Conservation (phyloP, 768 basidiomycete genomes). For the Pisolithus sp. region DNA sequence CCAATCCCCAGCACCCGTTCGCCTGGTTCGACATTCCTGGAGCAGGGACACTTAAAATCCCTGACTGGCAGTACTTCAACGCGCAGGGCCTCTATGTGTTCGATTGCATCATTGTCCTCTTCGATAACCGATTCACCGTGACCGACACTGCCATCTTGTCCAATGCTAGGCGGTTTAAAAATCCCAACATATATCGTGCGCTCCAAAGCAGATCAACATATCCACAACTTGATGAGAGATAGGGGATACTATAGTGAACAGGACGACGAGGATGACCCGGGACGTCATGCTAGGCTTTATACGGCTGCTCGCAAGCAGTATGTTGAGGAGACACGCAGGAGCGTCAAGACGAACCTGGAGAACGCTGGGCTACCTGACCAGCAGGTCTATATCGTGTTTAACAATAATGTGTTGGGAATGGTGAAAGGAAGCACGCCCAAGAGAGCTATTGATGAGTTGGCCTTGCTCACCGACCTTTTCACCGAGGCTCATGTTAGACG, state of each 20-base stretch:
- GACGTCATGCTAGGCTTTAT: slow-evolving; percentile 3
- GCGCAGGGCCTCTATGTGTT: too few relatives aligned
- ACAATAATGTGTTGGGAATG: slow-evolving; percentile 9
- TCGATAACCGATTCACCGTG: slow-evolving; percentile 28
- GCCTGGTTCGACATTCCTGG: too few relatives aligned
- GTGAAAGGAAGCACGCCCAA: slow-evolving; percentile 7
- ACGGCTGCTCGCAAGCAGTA: slow-evolving; percentile 12
- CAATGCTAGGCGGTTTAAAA: slow-evolving; percentile 20
- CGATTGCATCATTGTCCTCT: too few relatives aligned
- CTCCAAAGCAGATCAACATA: slow-evolving; percentile 31
- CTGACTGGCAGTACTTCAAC: too few relatives aligned
- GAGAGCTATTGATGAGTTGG: slow-evolving; percentile 12
- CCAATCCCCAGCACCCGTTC: too few relatives aligned
- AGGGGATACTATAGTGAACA: slow-evolving; percentile 14
- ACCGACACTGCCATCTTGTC: slow-evolving; percentile 31
- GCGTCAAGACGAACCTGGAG: slow-evolving; percentile 11
- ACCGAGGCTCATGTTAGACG: slow-evolving; percentile 4
- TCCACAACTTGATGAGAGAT: slow-evolving; percentile 17
- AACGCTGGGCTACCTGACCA: slow-evolving; percentile 15
- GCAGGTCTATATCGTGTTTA: slow-evolving; percentile 23
- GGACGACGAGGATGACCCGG: slow-evolving; percentile 9
- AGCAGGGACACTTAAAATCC: too few relatives aligned
- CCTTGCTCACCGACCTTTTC: slow-evolving; percentile 7
- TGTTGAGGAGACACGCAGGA: too few relatives aligned
- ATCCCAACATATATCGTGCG: slow-evolving; percentile 32